phyloP scores from a whole-genome alignment of 768 basidiomycete species.

The Auricularia cornea region DNA sequence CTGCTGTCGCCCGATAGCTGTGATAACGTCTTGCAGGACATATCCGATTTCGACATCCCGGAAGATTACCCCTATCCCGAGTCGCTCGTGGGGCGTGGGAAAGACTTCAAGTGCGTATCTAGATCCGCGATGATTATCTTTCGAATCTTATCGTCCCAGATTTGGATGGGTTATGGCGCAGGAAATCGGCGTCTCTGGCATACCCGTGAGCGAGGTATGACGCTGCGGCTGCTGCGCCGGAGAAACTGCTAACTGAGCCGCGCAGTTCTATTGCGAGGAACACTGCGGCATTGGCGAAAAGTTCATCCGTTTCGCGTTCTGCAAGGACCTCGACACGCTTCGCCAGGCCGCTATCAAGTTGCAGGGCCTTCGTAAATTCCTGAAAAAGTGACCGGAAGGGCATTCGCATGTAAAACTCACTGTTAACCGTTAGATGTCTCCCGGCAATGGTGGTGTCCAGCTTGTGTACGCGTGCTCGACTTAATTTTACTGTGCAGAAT shows the following conservation, averaged over 20 bases:
- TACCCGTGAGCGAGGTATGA: constrained; percentile 89
- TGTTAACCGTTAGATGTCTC: too few species aligned
- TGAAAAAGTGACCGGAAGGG: constrained; percentile 15
- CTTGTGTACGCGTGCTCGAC: too few species aligned
- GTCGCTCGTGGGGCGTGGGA: constrained; percentile 66
- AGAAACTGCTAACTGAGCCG: constrained; percentile 8
- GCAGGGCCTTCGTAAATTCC: constrained; percentile 60
- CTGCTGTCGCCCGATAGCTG: background rate
- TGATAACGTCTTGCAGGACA: constrained; percentile 42
- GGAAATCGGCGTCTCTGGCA: constrained; percentile 84
- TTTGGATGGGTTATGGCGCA: constrained; percentile 82
- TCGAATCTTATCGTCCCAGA: background rate
- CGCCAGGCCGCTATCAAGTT: constrained; percentile 76
- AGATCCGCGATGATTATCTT: background rate
- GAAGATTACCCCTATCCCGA: constrained; percentile 77
- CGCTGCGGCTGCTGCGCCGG: background rate
- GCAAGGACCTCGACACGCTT: constrained; percentile 88
- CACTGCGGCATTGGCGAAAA: constrained; percentile 81
- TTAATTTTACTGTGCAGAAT: too few species aligned
- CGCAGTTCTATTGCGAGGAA: constrained; percentile 84
- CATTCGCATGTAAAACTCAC: too few species aligned
- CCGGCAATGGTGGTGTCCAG: too few species aligned
- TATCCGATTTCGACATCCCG: constrained; percentile 69
- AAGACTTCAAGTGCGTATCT: constrained; percentile 67
- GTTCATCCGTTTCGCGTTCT: constrained; percentile 87